Percentiles rank a stretch among this genome's conserved stretches.
phyloP scores from a whole-genome alignment of 805 yeast species.

The Ogataea sp. region DNA sequence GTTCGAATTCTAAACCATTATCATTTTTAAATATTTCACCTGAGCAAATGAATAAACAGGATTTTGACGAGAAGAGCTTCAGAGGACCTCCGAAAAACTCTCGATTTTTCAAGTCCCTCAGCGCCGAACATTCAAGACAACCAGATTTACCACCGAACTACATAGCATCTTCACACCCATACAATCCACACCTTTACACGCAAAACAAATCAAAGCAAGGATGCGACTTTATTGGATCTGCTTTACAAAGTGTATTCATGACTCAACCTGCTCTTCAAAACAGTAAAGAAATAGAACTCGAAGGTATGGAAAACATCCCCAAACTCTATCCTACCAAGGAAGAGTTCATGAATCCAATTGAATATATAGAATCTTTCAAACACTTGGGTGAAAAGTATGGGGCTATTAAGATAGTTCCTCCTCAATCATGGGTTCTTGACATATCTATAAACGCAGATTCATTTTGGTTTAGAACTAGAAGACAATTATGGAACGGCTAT shows the following conservation, averaged over 20 bases:
- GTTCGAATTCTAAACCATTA: no score
- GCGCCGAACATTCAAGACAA: slow-evolving; percentile 7
- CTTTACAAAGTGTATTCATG: neutral
- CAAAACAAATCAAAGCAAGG: slow-evolving; percentile 24
- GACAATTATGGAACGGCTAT: slow-evolving; percentile 37
- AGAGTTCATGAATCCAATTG: slow-evolving; percentile 58
- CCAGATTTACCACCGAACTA: slow-evolving; percentile 3
- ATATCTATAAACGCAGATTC: slow-evolving; percentile 34
- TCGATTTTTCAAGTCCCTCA: slow-evolving; percentile 16
- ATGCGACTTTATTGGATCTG: neutral
- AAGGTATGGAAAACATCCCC: slow-evolving; percentile 33
- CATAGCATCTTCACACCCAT: slow-evolving; percentile 21
- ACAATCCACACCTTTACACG: slow-evolving; percentile 38
- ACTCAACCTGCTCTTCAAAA: neutral
- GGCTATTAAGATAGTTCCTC: slow-evolving; percentile 68
- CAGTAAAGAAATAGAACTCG: no score
- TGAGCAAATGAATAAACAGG: neutral
- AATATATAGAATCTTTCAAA: slow-evolving; percentile 47
- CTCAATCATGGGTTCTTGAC: slow-evolving; percentile 30
- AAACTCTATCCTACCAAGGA: slow-evolving; percentile 43
- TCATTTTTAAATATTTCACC: no score
- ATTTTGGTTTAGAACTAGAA: slow-evolving; percentile 43
- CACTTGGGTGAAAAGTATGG: slow-evolving; percentile 55
- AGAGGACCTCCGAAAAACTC: slow-evolving; percentile 22
- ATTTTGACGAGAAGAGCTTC: neutral